Evolutionary conservation across 805 yeast species (phyloP).

Genomic region (Candida parachauliodes): DNA sequence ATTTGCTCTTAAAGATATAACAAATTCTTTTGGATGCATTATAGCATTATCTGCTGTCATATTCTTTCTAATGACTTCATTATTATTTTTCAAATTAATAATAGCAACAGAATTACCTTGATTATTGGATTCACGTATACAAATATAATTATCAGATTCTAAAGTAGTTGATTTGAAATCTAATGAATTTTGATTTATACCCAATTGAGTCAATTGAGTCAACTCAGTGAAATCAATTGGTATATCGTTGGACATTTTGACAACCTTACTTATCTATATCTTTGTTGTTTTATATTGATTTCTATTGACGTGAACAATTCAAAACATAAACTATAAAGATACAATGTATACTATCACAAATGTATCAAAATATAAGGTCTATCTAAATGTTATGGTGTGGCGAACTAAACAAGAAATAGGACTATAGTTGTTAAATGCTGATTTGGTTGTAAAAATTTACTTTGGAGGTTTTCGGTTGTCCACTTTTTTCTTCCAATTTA

Average conservation of each 20-base stretch:
- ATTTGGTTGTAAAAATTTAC: background rate
- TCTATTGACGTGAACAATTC: too few relatives aligned
- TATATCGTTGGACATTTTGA: slow-evolving; percentile 49
- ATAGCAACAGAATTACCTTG: slow-evolving; percentile 88
- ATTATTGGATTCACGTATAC: slow-evolving; percentile 65
- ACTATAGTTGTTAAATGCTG: background rate
- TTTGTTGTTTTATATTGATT: too few relatives aligned
- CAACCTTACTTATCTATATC: too few relatives aligned
- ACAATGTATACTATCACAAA: background rate
- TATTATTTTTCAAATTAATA: slow-evolving; percentile 75
- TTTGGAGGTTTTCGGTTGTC: slow-evolving; percentile 5
- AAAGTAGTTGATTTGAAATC: slow-evolving; percentile 93
- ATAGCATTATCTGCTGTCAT: slow-evolving; percentile 98
- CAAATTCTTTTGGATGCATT: slow-evolving; percentile 87
- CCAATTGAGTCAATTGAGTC: slow-evolving; percentile 80
- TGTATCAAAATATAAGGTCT: too few relatives aligned
- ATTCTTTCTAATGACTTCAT: slow-evolving; percentile 79
- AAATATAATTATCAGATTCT: slow-evolving; percentile 88
- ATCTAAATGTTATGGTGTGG: too few relatives aligned
- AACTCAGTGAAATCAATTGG: slow-evolving; percentile 97
- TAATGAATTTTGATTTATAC: slow-evolving; percentile 78
- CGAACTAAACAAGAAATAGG: too few relatives aligned
- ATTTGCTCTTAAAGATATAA: slow-evolving; percentile 91
- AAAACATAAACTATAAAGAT: too few relatives aligned
- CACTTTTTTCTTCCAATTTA: too few relatives aligned